Percentiles rank a stretch among this genome's conserved stretches.
Evolutionary conservation across 2,329 filamentous ascomycete species (phyloP).

Genomic region (Epichloe baconii): DNA sequence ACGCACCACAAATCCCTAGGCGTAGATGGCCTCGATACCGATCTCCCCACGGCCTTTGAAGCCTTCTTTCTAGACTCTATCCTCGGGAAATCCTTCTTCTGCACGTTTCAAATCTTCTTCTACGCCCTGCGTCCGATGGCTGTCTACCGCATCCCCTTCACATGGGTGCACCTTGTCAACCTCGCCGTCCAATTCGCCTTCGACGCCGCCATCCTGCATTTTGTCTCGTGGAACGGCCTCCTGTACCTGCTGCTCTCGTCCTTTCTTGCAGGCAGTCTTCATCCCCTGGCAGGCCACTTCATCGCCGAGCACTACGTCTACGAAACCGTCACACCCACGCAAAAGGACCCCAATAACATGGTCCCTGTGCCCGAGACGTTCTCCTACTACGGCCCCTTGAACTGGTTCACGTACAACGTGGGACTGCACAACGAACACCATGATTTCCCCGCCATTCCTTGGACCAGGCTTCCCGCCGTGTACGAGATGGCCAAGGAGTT

Average conservation of each 20-base stretch:
- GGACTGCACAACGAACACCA: slow-evolving; percentile 98
- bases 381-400: slow-evolving; percentile 89
- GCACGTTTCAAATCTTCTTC: slow-evolving; percentile 98
- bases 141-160: slow-evolving; percentile 81
- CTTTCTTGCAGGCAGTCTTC: slow-evolving; percentile 85
- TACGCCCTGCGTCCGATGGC: slow-evolving; percentile 94
- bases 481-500: slow-evolving; percentile 78
- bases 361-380: slow-evolving; percentile 81
- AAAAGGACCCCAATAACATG: slow-evolving; percentile 43
- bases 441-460: slow-evolving; percentile 93
- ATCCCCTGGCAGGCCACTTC: slow-evolving; percentile 93
- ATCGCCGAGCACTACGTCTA: slow-evolving; percentile 96
- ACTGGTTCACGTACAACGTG: slow-evolving; percentile 91
- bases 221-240: slow-evolving; percentile 50
- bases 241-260: slow-evolving; percentile 79
- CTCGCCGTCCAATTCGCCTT: slow-evolving; percentile 64
- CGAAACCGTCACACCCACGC: slow-evolving; percentile 43
- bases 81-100: slow-evolving; percentile 95
- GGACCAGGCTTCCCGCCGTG: slow-evolving; percentile 71
- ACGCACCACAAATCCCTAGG: slow-evolving; percentile 98
- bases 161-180: slow-evolving; percentile 73
- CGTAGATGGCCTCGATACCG: slow-evolving; percentile 89
- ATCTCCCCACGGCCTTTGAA: slow-evolving; percentile 84
- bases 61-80: slow-evolving; percentile 89
- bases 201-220: slow-evolving; percentile 54